Evolutionary conservation across 495 filamentous ascomycete species (phyloP).

Genomic region (Bacidia rubella): DNA sequence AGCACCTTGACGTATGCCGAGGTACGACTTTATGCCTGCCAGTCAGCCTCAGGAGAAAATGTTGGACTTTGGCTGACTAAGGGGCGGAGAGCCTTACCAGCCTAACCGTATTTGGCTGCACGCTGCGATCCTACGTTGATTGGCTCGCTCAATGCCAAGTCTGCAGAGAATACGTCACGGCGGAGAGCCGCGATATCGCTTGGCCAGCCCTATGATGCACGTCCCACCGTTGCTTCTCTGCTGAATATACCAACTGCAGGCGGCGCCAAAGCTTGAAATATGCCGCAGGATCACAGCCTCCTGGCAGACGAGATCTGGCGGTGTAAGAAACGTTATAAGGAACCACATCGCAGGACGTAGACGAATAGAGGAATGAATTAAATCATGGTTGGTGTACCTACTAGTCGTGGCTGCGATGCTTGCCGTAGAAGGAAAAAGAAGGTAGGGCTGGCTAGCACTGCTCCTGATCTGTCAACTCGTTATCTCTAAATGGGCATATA

Average conservation of each 20-base stretch:
- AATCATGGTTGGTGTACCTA: slow-evolving; percentile 38
- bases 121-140: neutral
- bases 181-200: neutral
- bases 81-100: no score
- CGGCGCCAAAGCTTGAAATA: no score
- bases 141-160: neutral
- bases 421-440: slow-evolving; percentile 43
- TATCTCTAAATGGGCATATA: slow-evolving; percentile 6
- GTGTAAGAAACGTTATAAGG: no score
- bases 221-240: no score
- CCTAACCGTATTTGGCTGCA: neutral
- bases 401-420: slow-evolving; percentile 33
- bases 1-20: neutral
- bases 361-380: slow-evolving; percentile 12
- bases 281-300: no score
- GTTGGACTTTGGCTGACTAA: no score
- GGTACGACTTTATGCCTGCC: no score
- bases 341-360: neutral
- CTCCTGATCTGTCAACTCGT: neutral
- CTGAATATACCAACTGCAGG: no score
- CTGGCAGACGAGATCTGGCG: neutral
- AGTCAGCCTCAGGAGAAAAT: neutral
- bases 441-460: slow-evolving; percentile 17
- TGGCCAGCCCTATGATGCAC: no score
- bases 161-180: neutral